A percentile compares a stretch with the other conserved stretches of the same genome.
Evolutionary conservation across 2,329 filamentous ascomycete genomes (phyloP).

Genomic region (Geoglossum cookeanum): DNA sequence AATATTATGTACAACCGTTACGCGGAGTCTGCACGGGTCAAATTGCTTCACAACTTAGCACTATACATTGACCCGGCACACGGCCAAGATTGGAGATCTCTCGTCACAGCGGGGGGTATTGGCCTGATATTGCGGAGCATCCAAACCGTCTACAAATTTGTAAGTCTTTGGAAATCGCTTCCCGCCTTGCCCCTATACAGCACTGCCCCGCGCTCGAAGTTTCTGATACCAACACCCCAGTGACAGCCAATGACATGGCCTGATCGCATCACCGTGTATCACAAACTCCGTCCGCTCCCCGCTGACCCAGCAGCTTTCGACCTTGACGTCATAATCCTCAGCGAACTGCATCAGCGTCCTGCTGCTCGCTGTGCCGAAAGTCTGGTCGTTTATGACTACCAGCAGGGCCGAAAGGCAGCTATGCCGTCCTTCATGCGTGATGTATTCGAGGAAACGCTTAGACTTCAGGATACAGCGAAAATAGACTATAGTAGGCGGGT

Average conservation of each 20-base stretch:
- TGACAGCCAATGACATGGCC: conserved; percentile 62
- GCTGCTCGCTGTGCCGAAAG: conserved; percentile 63
- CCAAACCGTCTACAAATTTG: conserved; percentile 73
- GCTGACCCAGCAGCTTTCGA: conserved; percentile 32
- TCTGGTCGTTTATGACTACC: conserved; percentile 62
- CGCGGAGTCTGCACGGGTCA: conserved; percentile 62
- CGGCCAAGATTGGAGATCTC: conserved; percentile 42
- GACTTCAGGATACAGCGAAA: conserved; percentile 41
- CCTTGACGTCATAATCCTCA: conserved; percentile 44
- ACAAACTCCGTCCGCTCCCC: conserved; percentile 46
- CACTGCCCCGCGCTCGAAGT: background rate
- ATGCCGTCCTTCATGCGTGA: conserved; percentile 42
- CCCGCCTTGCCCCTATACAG: conserved; percentile 3
- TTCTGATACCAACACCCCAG: background rate
- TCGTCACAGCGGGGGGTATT: conserved; percentile 45
- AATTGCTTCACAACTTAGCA: conserved; percentile 57
- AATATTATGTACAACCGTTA: conserved; percentile 71
- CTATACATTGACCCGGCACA: conserved; percentile 41
- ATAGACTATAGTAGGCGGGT: conserved; percentile 33
- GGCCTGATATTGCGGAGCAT: conserved; percentile 69
- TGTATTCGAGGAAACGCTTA: conserved; percentile 39
- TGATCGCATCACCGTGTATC: conserved; percentile 65
- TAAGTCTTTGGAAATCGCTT: conserved; percentile 25
- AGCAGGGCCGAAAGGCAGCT: conserved; percentile 32
- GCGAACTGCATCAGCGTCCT: conserved; percentile 50